Conservation (phyloP, 179 eudicot genomes). For the Beta corolliflora region DNA sequence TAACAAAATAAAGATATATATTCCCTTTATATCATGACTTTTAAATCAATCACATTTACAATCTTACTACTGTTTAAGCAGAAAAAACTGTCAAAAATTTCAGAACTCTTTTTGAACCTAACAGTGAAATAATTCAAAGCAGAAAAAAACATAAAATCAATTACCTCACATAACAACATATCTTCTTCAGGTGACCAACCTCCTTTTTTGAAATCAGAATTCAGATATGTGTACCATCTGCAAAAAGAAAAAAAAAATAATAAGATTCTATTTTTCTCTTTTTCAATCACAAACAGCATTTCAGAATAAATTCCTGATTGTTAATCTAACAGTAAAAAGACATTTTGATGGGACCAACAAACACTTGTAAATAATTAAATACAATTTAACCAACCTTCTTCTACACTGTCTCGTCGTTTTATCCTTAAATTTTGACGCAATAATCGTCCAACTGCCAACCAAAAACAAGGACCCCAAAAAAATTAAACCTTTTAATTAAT, state of each 20-base stretch:
- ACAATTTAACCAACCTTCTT: constrained; percentile 64
- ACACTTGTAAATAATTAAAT: constrained; percentile 16
- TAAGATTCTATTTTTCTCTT: neutral
- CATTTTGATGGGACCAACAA: constrained; percentile 20
- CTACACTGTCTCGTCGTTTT: constrained; percentile 96
- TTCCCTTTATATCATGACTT: neutral
- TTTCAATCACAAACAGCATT: constrained; percentile 8
- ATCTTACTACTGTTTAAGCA: neutral
- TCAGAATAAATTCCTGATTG: constrained; percentile 11
- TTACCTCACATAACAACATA: constrained; percentile 91
- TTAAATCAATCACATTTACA: neutral
- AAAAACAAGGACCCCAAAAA: constrained; percentile 10
- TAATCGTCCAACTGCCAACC: constrained; percentile 76
- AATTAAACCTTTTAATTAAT: constrained; percentile 13
- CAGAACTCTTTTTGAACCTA: neutral
- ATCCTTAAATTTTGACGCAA: constrained; percentile 92
- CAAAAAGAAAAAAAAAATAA: neutral
- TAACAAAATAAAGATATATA: no score
- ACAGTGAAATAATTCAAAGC: neutral
- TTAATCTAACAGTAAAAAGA: constrained; percentile 22
- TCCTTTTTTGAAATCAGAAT: constrained; percentile 96
- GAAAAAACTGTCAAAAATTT: neutral
- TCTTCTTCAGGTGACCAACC: constrained; percentile 99
- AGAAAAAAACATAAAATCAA: neutral
- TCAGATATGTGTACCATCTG: constrained; percentile 98